phyloP scores from a whole-genome alignment of 805 yeast species.

The Candida verbasci region DNA sequence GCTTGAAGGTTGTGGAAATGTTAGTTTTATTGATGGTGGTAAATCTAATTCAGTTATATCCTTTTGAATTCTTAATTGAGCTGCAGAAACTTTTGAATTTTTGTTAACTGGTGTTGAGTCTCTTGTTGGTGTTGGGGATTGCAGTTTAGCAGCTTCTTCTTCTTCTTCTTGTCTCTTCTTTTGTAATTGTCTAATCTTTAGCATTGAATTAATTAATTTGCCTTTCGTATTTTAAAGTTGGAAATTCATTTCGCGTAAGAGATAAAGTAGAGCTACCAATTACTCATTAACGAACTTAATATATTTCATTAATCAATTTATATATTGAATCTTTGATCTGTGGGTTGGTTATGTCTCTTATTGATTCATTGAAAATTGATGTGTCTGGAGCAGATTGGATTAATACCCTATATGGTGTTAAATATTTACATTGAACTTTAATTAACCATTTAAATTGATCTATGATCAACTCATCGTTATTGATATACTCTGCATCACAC shows the following conservation, averaged over 20 bases:
- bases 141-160: conserved; percentile 24
- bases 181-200: conserved; percentile 58
- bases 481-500: too few relatives aligned
- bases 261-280: too few relatives aligned
- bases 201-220: too few relatives aligned
- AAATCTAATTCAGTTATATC: conserved; percentile 67
- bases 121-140: not conserved
- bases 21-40: conserved; percentile 52
- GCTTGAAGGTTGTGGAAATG: conserved; percentile 49
- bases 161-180: conserved; percentile 51
- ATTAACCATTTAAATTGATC: conserved; percentile 10
- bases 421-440: conserved; percentile 9
- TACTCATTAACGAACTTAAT: too few relatives aligned
- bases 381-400: too few relatives aligned
- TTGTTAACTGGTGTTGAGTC: conserved; percentile 4
- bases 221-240: too few relatives aligned
- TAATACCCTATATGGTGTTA: conserved; percentile 10
- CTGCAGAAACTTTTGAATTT: conserved; percentile 39
- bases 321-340: not conserved
- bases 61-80: conserved; percentile 72
- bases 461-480: not conserved
- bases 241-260: too few relatives aligned
- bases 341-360: too few relatives aligned
- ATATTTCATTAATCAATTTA: too few relatives aligned
- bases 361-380: not conserved